phyloP scores from a whole-genome alignment of 2,329 filamentous ascomycete genomes.

The Epichloe glyceriae region DNA sequence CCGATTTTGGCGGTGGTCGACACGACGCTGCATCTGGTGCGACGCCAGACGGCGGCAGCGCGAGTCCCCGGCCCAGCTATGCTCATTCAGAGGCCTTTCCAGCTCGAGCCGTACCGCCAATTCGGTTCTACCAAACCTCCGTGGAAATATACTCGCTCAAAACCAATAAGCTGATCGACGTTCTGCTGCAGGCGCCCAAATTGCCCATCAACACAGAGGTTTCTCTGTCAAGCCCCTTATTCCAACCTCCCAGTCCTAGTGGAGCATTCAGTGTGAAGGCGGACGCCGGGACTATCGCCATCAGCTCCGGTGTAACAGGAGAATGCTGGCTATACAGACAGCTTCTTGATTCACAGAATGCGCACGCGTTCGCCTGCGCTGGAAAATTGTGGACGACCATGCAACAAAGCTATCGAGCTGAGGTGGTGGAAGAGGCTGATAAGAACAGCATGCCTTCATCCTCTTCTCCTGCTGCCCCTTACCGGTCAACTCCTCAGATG shows the following conservation, averaged over 20 bases:
- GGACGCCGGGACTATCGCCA: constrained; percentile 55
- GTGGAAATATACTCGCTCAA: constrained; percentile 81
- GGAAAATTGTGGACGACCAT: constrained; percentile 89
- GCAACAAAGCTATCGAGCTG: constrained; percentile 44
- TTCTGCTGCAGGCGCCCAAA: constrained; percentile 58
- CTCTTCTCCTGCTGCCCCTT: constrained; percentile 14
- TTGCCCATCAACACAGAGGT: constrained; percentile 40
- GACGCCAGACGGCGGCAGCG: constrained; percentile 29
- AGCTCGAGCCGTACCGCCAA: constrained; percentile 22
- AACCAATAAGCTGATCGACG: constrained; percentile 57
- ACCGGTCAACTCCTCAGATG: constrained; percentile 35
- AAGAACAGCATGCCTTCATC: constrained; percentile 21
- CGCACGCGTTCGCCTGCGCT: constrained; percentile 48
- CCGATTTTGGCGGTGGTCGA: constrained; percentile 23
- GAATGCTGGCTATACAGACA: constrained; percentile 71
- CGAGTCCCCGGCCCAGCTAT: constrained; percentile 27
- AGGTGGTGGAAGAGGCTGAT: constrained; percentile 33
- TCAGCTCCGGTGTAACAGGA: constrained; percentile 72
- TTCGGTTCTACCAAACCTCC: constrained; percentile 67
- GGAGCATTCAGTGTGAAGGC: constrained; percentile 65
- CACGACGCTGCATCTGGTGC: constrained; percentile 21
- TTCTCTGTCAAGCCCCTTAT: constrained; percentile 48
- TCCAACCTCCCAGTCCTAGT: constrained; percentile 54
- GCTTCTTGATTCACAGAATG: constrained; percentile 27
- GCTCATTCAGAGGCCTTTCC: constrained; percentile 24